A percentile compares a stretch with the other conserved stretches of the same genome.
These are phyloP conservation scores for Eucalyptus marginata DNA, from an alignment of 345 rosid genomes.

Conservation along the genomic window DNA sequence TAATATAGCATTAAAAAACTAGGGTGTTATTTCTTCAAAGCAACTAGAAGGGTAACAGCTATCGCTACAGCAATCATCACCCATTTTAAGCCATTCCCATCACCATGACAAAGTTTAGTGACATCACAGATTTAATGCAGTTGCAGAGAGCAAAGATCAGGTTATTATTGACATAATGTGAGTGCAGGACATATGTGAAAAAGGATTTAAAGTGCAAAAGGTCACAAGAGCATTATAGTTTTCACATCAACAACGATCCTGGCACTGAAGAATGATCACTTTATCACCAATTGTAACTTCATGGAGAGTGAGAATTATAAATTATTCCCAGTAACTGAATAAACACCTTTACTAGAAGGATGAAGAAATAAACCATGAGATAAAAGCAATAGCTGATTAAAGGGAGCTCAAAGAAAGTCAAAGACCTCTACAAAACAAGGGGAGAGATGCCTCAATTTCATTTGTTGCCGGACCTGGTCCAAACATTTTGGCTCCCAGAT, in stretches of 20 bases:
- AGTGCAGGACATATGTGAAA: background rate
- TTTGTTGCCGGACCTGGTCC: background rate
- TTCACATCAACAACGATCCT: background rate
- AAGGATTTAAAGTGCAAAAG: background rate
- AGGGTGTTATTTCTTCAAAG: background rate
- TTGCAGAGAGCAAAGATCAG: background rate
- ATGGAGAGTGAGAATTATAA: background rate
- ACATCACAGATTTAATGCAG: background rate
- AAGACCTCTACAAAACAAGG: background rate
- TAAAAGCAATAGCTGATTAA: background rate
- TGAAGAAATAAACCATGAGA: background rate
- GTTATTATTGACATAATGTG: background rate
- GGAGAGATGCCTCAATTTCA: background rate
- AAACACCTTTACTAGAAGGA: background rate
- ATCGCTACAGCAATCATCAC: background rate
- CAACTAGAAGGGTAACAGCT: background rate
- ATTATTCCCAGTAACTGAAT: background rate
- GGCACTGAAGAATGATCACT: background rate
- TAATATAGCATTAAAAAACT: background rate
- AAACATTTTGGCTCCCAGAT: background rate
- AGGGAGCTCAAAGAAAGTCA: background rate
- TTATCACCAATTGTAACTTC: background rate
- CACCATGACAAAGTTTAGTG: background rate
- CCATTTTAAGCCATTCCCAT: background rate
- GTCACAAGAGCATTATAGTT: background rate